Percentiles rank a stretch among this genome's conserved stretches.
phyloP scores from a whole-genome alignment of 2,329 filamentous ascomycete species.

The Fusarium sp. region DNA sequence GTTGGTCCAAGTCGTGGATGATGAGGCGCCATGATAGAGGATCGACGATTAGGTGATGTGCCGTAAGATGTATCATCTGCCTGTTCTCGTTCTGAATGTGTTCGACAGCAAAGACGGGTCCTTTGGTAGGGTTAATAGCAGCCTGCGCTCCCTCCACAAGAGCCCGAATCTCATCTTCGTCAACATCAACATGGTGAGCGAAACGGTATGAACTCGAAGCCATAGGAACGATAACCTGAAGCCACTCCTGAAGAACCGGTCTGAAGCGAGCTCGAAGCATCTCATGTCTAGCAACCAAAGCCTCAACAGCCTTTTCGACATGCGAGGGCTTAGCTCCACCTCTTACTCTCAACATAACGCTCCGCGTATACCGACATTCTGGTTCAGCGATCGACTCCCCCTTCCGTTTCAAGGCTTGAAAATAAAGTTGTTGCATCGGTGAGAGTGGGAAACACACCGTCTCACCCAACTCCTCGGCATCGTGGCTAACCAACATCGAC shows the following conservation, averaged over 20 bases:
- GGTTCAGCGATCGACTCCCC: constrained; percentile 47
- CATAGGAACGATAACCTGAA: constrained; percentile 58
- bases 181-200: constrained; percentile 55
- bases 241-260: constrained; percentile 56
- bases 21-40: constrained; percentile 64
- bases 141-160: constrained; percentile 57
- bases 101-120: constrained; percentile 64
- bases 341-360: constrained; percentile 60
- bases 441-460: constrained; percentile 59
- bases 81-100: constrained; percentile 61
- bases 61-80: constrained; percentile 62
- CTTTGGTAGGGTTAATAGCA: constrained; percentile 61
- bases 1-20: constrained; percentile 62
- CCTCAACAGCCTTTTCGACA: constrained; percentile 61
- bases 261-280: constrained; percentile 65
- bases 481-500: constrained; percentile 49
- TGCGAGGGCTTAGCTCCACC: constrained; percentile 56
- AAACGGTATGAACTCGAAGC: constrained; percentile 59
- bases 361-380: constrained; percentile 64
- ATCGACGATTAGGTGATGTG: constrained; percentile 66
- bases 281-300: constrained; percentile 62
- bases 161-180: constrained; percentile 56
- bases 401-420: constrained; percentile 60
- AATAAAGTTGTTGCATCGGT: constrained; percentile 67
- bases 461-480: constrained; percentile 38